These are phyloP conservation scores for Botrytis deweyae DNA, from an alignment of 2,329 filamentous ascomycete species.

Conservation along the genomic window DNA sequence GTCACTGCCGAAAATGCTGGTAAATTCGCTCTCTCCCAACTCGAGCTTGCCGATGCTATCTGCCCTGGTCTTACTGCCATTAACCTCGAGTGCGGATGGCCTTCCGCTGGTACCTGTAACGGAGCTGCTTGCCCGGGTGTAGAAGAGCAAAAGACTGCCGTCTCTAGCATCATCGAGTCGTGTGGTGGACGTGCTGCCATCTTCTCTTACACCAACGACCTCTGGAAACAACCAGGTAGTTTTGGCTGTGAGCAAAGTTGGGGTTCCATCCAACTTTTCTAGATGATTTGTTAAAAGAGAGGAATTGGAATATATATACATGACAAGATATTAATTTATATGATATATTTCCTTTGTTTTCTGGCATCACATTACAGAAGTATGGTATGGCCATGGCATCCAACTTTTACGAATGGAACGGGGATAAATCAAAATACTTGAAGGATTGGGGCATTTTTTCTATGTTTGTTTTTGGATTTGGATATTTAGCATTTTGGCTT, in stretches of 20 bases:
- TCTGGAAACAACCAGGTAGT: conserved; percentile 72
- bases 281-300: background rate
- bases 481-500: background rate
- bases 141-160: conserved; percentile 67
- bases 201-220: conserved; percentile 78
- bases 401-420: background rate
- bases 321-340: background rate
- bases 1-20: conserved; percentile 66
- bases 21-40: conserved; percentile 70
- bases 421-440: background rate
- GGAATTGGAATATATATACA: background rate
- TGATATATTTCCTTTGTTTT: conserved; percentile 9
- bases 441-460: background rate
- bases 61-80: conserved; percentile 73
- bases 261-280: conserved; percentile 47
- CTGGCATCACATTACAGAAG: background rate
- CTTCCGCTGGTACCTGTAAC: conserved; percentile 66
- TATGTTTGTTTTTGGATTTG: background rate
- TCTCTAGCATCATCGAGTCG: conserved; percentile 65
- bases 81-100: conserved; percentile 93
- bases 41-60: conserved; percentile 65
- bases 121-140: conserved; percentile 68
- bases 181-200: conserved; percentile 71
- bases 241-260: conserved; percentile 79
- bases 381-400: background rate